Conservation (phyloP, 1,284 basidiomycete genomes). For the Cutaneotrichosporon cavernicola region DNA sequence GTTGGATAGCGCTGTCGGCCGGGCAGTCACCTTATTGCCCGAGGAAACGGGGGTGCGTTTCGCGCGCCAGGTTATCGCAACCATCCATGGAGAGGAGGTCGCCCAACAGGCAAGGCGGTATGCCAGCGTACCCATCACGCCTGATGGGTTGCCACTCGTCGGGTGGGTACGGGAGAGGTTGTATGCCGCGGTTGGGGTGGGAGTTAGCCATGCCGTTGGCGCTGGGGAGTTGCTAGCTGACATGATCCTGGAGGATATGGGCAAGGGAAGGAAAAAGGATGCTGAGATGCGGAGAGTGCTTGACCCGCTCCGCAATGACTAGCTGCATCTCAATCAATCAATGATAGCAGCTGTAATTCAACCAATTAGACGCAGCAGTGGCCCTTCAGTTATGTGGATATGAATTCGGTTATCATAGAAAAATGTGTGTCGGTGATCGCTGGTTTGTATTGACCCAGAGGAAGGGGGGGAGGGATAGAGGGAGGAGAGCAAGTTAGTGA, state of each 20-base stretch:
- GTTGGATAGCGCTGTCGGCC: slow-evolving; percentile 23
- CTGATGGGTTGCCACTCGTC: slow-evolving; percentile 27
- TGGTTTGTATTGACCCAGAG: no score
- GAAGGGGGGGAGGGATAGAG: no score
- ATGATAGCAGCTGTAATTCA: no score
- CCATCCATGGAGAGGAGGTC: background rate
- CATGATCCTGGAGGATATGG: slow-evolving; percentile 20
- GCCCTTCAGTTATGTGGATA: no score
- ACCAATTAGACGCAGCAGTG: no score
- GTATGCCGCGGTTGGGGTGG: slow-evolving; percentile 30
- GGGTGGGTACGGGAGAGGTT: slow-evolving; percentile 23
- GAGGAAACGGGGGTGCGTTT: slow-evolving; percentile 19
- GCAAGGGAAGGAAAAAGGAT: slow-evolving; percentile 8
- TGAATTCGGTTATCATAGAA: no score
- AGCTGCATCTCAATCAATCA: no score
- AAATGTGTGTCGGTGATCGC: no score
- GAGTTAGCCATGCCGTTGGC: slow-evolving; percentile 37
- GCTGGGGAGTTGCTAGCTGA: slow-evolving; percentile 27
- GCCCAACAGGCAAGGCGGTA: background rate
- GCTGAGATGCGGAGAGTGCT: slow-evolving; percentile 22
- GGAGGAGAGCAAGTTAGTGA: no score
- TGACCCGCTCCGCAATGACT: slow-evolving; percentile 26
- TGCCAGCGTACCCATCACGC: slow-evolving; percentile 27
- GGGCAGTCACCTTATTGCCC: slow-evolving; percentile 23
- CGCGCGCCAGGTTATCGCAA: slow-evolving; percentile 2